These are phyloP conservation scores for Mortierella sp. DNA, from an alignment of 371 early-diverging fungal species.

Conservation along the genomic window DNA sequence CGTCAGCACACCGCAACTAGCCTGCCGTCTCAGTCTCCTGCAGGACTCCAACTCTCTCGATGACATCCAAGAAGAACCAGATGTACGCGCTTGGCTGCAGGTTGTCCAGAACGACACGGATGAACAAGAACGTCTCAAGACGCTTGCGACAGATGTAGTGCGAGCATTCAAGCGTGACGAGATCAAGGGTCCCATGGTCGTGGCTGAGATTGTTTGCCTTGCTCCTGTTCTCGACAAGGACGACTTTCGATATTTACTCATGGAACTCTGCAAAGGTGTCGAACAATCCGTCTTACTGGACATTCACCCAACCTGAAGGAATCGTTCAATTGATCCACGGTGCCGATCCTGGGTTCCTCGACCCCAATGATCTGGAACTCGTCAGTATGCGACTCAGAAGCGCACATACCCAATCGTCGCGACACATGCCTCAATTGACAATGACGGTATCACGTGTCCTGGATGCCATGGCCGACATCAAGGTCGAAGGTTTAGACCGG, in stretches of 20 bases:
- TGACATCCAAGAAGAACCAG: too few relatives aligned
- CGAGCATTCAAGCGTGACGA: slow-evolving; percentile 3
- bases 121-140: too few relatives aligned
- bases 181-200: neutral
- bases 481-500: neutral
- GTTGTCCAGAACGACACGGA: too few relatives aligned
- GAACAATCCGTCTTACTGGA: neutral
- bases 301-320: slow-evolving; percentile 3
- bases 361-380: slow-evolving; percentile 6
- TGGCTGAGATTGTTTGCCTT: slow-evolving; percentile 1
- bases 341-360: neutral
- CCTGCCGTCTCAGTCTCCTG: too few relatives aligned
- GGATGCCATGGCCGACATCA: slow-evolving; percentile 8
- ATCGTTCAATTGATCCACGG: slow-evolving; percentile 3
- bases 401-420: slow-evolving; percentile 1
- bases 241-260: slow-evolving; percentile 3
- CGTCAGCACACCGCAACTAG: too few relatives aligned
- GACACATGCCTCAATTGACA: neutral
- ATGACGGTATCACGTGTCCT: neutral
- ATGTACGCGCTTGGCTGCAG: too few relatives aligned
- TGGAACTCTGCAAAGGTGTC: neutral
- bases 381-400: neutral
- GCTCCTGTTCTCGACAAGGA: slow-evolving; percentile 1
- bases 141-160: too few relatives aligned
- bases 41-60: too few relatives aligned